Percentiles rank a stretch among this genome's conserved stretches.
These are phyloP conservation scores for Metschnikowia peoriensis DNA, from an alignment of 805 yeast genomes.

Conservation along the genomic window DNA sequence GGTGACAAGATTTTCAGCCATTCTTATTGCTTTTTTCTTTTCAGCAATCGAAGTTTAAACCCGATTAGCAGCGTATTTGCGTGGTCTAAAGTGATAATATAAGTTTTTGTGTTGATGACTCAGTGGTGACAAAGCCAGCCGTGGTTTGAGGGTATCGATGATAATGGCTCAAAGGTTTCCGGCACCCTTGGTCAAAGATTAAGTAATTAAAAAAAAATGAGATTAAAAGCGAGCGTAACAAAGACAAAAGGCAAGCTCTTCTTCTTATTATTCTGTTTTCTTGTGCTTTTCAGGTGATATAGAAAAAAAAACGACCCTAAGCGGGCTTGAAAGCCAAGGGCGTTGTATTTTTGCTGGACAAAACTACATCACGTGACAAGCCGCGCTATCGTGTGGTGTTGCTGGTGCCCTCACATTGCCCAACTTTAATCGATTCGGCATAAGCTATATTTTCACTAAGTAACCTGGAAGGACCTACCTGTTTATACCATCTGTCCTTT, in stretches of 20 bases:
- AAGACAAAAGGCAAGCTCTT: background rate
- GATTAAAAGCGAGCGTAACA: background rate
- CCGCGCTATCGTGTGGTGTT: slow-evolving; percentile 1
- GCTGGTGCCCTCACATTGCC: background rate
- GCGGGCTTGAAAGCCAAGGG: background rate
- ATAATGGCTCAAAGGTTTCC: slow-evolving; percentile 16
- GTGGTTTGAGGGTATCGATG: background rate
- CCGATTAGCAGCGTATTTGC: background rate
- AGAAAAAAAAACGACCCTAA: background rate
- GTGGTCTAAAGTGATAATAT: background rate
- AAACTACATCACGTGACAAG: slow-evolving; percentile 2
- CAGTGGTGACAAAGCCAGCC: background rate
- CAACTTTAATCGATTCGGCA: background rate
- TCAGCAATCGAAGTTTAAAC: no score
- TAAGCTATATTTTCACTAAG: background rate
- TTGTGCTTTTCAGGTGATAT: background rate
- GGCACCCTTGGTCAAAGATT: slow-evolving; percentile 16
- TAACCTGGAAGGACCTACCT: background rate
- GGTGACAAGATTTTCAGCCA: slow-evolving; percentile 59
- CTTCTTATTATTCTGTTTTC: background rate
- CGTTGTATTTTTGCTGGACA: slow-evolving; percentile 4
- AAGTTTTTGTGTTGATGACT: background rate
- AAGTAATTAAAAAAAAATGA: background rate
- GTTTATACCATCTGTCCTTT: no score
- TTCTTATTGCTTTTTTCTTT: slow-evolving; percentile 8